Conservation (phyloP, 352 stramenopile genomes). For the Phytophthora colocasiae region DNA sequence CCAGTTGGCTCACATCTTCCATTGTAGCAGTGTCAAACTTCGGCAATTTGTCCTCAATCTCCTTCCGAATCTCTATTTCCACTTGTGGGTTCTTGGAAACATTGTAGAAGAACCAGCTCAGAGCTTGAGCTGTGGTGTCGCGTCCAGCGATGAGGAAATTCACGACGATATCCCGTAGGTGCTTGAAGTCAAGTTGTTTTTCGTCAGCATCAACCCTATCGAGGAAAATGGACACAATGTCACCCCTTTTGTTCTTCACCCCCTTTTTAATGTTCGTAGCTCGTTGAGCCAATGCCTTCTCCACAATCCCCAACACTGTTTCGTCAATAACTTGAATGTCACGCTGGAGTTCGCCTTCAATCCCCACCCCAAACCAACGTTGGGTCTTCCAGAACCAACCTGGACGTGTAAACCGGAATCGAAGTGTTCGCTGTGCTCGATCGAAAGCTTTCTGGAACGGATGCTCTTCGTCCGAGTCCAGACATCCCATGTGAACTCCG, state of each 20-base stretch:
- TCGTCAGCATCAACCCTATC: slow-evolving; percentile 32
- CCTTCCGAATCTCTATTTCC: slow-evolving; percentile 44
- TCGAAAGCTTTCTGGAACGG: slow-evolving; percentile 69
- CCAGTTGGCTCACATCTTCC: slow-evolving; percentile 40
- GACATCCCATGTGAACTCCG: slow-evolving; percentile 52
- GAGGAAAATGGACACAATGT: slow-evolving; percentile 42
- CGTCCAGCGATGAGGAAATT: slow-evolving; percentile 83
- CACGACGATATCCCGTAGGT: slow-evolving; percentile 78
- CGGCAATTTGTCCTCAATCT: slow-evolving; percentile 42
- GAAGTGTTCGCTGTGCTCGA: slow-evolving; percentile 37
- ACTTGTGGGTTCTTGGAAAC: slow-evolving; percentile 58
- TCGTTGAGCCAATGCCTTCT: slow-evolving; percentile 35
- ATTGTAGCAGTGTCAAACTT: slow-evolving; percentile 22
- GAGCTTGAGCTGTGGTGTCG: slow-evolving; percentile 76
- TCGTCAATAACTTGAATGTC: slow-evolving; percentile 48
- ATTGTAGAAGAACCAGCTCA: slow-evolving; percentile 77
- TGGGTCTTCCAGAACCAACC: slow-evolving; percentile 56
- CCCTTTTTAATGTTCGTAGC: background rate
- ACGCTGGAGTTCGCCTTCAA: slow-evolving; percentile 39
- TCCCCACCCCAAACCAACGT: slow-evolving; percentile 40
- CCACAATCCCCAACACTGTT: slow-evolving; percentile 50
- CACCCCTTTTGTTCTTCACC: background rate
- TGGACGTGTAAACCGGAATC: slow-evolving; percentile 46
- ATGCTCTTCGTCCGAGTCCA: slow-evolving; percentile 44
- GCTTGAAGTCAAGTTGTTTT: slow-evolving; percentile 37